phyloP scores from a whole-genome alignment of 2,329 filamentous ascomycete genomes.

The Colletotrichum musicola region DNA sequence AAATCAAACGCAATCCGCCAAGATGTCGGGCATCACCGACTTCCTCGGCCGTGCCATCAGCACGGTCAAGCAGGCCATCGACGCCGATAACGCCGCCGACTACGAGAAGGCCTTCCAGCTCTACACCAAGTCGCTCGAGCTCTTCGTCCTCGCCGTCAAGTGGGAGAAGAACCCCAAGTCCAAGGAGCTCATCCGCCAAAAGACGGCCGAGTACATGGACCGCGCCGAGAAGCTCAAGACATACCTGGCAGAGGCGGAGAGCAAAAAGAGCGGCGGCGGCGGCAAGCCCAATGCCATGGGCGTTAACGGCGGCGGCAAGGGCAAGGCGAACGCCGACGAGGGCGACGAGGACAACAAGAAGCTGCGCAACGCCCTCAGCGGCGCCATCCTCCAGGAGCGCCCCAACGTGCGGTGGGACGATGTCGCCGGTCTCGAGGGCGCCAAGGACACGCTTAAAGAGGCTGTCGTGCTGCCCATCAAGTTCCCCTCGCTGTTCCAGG shows the following conservation, averaged over 20 bases:
- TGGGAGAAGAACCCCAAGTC: slow-evolving; percentile 99
- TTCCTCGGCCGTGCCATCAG: slow-evolving; percentile 97
- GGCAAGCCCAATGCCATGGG: slow-evolving; percentile 74
- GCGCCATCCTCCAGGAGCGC: slow-evolving; percentile 93
- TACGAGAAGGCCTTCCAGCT: slow-evolving; percentile 97
- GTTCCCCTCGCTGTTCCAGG: slow-evolving; percentile 95
- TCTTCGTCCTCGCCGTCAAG: slow-evolving; percentile 99
- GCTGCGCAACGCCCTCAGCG: slow-evolving; percentile 87
- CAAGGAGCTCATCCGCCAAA: slow-evolving; percentile 96
- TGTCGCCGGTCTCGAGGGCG: slow-evolving; percentile 91
- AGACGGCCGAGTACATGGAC: slow-evolving; percentile 98
- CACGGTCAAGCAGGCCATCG: slow-evolving; percentile 97
- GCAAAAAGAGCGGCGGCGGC: slow-evolving; percentile 76
- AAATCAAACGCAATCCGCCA: slow-evolving; percentile 44
- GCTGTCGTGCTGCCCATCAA: slow-evolving; percentile 98
- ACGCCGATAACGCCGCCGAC: slow-evolving; percentile 93
- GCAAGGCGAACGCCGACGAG: slow-evolving; percentile 72
- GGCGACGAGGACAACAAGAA: slow-evolving; percentile 96
- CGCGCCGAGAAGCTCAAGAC: slow-evolving; percentile 97
- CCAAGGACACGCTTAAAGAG: slow-evolving; percentile 97
- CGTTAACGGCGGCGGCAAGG: slow-evolving; percentile 71
- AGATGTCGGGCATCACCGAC: slow-evolving; percentile 90
- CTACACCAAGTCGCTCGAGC: slow-evolving; percentile 95
- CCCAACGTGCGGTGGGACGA: slow-evolving; percentile 99
- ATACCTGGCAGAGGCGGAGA: slow-evolving; percentile 82